Base-by-base conservation (phyloP, 805 yeast species). In the Starmerella kuoi region DNA sequence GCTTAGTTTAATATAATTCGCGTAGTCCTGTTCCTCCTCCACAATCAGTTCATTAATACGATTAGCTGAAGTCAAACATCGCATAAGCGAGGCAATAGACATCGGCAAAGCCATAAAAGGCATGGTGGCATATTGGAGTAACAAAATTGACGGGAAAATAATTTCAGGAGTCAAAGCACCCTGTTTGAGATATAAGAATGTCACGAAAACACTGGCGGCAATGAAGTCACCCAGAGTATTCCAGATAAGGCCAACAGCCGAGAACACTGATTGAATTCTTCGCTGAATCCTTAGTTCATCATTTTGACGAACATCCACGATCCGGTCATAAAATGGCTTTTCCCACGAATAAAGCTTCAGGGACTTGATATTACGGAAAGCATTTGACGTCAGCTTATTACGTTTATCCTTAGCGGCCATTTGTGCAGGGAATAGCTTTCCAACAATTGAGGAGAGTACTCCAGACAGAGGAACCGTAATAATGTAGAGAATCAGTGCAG, bases 261-360 rank as follows among this genome's bases (percentile, higher is more conserved):
- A 5, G 19, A 94, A 84, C 26, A 73, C 54, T 31, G 74, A 62
- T 55, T 77, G 82, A 68, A 81, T 71, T 41, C 62, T 66, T 44
- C 75, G 67, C 62, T 85, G 69, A 52, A 82, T 83, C 21, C 66
- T 68, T 60, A 87, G 70, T 61, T 87, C 95, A 28, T 80, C 81
- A 57, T 86, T 84, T 69, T 96, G 76, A 20, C 91, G 93, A 54
- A 75, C 65, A 48, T 73, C 73, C 5, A 23, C n/a, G 46, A 93
- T 67, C 53, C 80, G 81, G 26, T 71, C 72, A 56, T 74, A 73
- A 59, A 83, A 86, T 2, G 97, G 94, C 26, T 59, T 64, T 63
- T 91, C 99, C 99, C 99, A 91, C 2, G 93, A 93, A 56, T 93
- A 93, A 35, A 93, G 70, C 60, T 91, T 91, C 57, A 91, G 68